These are phyloP conservation scores for Plasmodium cynomolgi DNA, from an alignment of 169 alveolate genomes.

Conservation along the genomic window DNA sequence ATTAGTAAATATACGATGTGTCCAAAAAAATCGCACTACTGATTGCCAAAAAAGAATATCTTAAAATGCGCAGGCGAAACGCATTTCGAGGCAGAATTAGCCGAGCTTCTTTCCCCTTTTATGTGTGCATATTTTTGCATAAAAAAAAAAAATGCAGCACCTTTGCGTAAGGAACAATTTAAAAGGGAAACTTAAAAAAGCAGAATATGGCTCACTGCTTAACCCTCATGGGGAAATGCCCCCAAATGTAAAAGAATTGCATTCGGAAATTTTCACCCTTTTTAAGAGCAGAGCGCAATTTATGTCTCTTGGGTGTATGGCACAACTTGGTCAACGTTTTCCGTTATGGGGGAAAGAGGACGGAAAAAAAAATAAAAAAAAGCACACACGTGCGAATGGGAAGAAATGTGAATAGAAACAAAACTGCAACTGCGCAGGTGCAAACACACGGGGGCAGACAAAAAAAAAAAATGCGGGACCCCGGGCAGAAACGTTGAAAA, in stretches of 20 bases:
- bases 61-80: not conserved
- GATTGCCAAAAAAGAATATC: not conserved
- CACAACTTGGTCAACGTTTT: not conserved
- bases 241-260: not conserved
- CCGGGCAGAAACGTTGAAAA: not conserved
- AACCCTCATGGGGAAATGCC: not conserved
- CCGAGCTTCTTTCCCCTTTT: not conserved
- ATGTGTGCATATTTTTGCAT: conserved; percentile 74
- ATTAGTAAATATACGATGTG: not conserved
- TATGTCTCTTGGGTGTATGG: not conserved
- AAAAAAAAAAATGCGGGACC: not conserved
- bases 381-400: not conserved
- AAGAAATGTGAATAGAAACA: not conserved
- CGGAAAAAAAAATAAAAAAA: not conserved
- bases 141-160: not conserved
- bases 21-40: not conserved
- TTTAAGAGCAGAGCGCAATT: not conserved
- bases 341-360: not conserved
- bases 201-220: not conserved
- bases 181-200: not conserved
- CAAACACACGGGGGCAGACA: not conserved
- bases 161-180: not conserved
- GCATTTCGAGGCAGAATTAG: not conserved
- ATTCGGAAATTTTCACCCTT: not conserved
- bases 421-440: not conserved